Conservation (phyloP, 2,329 filamentous ascomycete species). For the Macrophomina tecta region DNA sequence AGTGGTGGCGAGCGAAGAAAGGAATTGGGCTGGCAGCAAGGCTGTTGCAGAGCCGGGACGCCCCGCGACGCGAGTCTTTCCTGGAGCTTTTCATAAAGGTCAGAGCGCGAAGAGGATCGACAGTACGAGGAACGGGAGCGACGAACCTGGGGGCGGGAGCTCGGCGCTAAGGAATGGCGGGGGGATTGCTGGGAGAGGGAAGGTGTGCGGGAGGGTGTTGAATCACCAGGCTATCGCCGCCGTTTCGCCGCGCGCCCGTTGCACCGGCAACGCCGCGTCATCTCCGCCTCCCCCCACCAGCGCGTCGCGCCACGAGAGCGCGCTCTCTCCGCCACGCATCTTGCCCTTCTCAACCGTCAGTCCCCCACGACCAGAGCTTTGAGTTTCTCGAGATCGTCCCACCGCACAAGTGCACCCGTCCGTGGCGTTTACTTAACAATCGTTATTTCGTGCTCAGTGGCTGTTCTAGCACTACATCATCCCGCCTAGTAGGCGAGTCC, state of each 20-base stretch:
- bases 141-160: conserved; percentile 13
- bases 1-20: conserved; percentile 31
- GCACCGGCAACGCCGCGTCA: conserved; percentile 16
- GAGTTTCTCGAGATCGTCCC: too few species aligned
- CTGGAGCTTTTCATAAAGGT: conserved; percentile 18
- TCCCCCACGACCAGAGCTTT: not conserved
- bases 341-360: not conserved
- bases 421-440: not conserved
- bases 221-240: not conserved
- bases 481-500: not conserved
- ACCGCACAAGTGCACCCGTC: too few species aligned
- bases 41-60: conserved; percentile 43
- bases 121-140: not conserved
- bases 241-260: not conserved
- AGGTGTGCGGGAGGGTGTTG: conserved; percentile 9
- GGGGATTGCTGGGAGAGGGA: not conserved
- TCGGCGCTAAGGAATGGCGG: conserved; percentile 18
- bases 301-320: conserved; percentile 1
- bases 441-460: not conserved
- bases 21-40: conserved; percentile 42
- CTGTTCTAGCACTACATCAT: not conserved
- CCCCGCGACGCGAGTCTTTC: conserved; percentile 35
- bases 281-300: not conserved
- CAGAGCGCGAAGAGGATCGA: not conserved
- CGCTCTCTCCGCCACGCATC: not conserved